These are phyloP conservation scores for Alternaria hordeiaustralica DNA, from an alignment of 2,329 filamentous ascomycete species.

Conservation along the genomic window DNA sequence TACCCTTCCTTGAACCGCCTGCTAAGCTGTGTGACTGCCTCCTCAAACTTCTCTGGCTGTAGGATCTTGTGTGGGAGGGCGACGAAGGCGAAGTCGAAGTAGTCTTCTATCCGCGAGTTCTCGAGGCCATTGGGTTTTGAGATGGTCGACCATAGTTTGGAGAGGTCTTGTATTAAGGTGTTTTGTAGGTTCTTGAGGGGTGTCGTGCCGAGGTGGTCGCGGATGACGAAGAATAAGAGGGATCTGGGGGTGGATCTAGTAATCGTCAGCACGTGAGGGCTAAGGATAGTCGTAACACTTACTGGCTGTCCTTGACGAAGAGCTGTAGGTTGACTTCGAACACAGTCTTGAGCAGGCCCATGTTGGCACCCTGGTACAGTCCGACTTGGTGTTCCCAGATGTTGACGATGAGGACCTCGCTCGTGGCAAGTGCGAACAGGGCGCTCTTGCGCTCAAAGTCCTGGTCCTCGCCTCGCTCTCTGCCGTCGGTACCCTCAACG, in stretches of 20 bases:
- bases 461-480: conserved; percentile 96
- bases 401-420: conserved; percentile 97
- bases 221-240: conserved; percentile 97
- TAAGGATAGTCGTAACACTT: conserved; percentile 47
- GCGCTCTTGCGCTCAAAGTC: conserved; percentile 99
- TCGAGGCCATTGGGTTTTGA: conserved; percentile 91
- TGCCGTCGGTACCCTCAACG: conserved; percentile 95
- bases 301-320: conserved; percentile 95
- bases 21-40: conserved; percentile 80
- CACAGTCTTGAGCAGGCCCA: conserved; percentile 97
- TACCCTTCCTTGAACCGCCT: conserved; percentile 83
- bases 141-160: conserved; percentile 89
- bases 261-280: conserved; percentile 25
- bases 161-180: conserved; percentile 88
- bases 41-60: conserved; percentile 87
- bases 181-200: conserved; percentile 88
- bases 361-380: conserved; percentile 97
- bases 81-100: conserved; percentile 98
- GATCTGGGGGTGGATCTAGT: conserved; percentile 82
- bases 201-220: conserved; percentile 92
- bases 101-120: conserved; percentile 88
- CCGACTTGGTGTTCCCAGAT: conserved; percentile 99
- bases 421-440: conserved; percentile 94
- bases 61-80: conserved; percentile 96
- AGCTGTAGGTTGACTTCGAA: conserved; percentile 98